Percentiles rank a stretch among this genome's conserved stretches.
Evolutionary conservation across 169 alveolate genomes (phyloP).

Genomic region (Plasmodium vinckei): DNA sequence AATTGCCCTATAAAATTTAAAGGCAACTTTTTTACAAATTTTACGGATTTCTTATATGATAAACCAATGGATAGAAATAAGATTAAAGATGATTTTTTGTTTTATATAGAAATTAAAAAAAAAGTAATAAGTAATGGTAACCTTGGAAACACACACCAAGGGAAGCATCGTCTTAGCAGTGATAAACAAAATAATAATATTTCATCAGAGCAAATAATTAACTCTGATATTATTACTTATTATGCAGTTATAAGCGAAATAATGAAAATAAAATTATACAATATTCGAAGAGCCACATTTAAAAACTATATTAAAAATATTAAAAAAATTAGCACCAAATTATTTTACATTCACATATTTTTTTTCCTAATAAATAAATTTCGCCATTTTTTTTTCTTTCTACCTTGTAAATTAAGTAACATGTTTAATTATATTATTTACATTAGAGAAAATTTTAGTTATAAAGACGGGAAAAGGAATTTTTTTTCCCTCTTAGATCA

Average conservation of each 20-base stretch:
- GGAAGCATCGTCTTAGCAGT: not conserved
- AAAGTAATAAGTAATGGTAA: not conserved
- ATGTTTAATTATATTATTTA: constrained; percentile 63
- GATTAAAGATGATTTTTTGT: constrained; percentile 74
- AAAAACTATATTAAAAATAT: constrained; percentile 66
- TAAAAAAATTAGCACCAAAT: constrained; percentile 44
- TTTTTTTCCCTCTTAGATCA: constrained; percentile 22
- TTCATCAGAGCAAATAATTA: not conserved
- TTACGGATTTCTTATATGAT: constrained; percentile 58
- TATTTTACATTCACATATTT: constrained; percentile 56
- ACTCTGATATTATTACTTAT: constrained; percentile 10
- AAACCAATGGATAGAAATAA: constrained; percentile 58
- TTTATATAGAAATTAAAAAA: constrained; percentile 59
- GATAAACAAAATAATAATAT: not conserved
- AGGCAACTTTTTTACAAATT: constrained; percentile 54
- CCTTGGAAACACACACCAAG: not conserved
- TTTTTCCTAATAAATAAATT: constrained; percentile 46
- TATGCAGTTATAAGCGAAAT: constrained; percentile 52
- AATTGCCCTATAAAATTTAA: constrained; percentile 76
- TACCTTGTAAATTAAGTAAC: constrained; percentile 46
- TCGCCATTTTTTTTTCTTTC: constrained; percentile 55
- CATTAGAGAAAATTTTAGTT: constrained; percentile 13
- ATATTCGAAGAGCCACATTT: constrained; percentile 28
- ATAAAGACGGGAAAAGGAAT: constrained; percentile 23
- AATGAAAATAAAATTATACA: constrained; percentile 67